Evolutionary conservation across 495 filamentous ascomycete genomes (phyloP), one percentile per base, ranked within the genome.

Genomic region (Hypomontagnella monticulosa): DNA sequence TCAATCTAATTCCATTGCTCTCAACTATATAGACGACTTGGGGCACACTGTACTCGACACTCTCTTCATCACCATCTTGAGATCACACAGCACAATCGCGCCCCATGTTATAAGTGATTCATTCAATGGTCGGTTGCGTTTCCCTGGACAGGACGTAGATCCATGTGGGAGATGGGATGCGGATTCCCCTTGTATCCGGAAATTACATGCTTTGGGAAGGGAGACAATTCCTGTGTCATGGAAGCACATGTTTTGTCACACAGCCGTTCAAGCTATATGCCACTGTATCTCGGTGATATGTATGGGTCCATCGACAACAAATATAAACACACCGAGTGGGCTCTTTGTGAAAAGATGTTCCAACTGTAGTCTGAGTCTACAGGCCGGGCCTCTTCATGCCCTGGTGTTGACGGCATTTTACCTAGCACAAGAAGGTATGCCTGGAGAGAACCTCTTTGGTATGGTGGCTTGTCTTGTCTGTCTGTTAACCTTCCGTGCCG

Each of bases 201-300:
- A 66, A 2, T 53, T 68, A 3, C 49, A 57, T 41, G 57, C 38
- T 20, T 65, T 52, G 0, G 47, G 56, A 3, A 15, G 15, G 15
- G 20, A 52, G 5, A 48, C 23, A 6, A 73, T 80, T 46, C 76
- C 79, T 53, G n/a, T 47, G 5, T 44, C 57, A 12, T 78, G 76
- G 78, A 80, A 80, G 53, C 78, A 79, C 37, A 72, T 73, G 58
- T 80, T 81, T 53, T 81, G 79, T 54, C 78, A 81, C 57, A 76
- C 77, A 1, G 73, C 78, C 0, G 64, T 69, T 6, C 78, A 80
- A 65, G 66, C 70, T 8, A 64, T 79, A n/a, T 73, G 68, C 19
- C 73, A 80, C 66, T 74, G 53, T 34, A 69, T 80, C 23, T 62
- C 70, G n/a, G 55, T 20, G 15, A 63, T 81, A 3, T 61, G 57